Conservation (phyloP, 345 rosid species). For the Salix brachista region DNA sequence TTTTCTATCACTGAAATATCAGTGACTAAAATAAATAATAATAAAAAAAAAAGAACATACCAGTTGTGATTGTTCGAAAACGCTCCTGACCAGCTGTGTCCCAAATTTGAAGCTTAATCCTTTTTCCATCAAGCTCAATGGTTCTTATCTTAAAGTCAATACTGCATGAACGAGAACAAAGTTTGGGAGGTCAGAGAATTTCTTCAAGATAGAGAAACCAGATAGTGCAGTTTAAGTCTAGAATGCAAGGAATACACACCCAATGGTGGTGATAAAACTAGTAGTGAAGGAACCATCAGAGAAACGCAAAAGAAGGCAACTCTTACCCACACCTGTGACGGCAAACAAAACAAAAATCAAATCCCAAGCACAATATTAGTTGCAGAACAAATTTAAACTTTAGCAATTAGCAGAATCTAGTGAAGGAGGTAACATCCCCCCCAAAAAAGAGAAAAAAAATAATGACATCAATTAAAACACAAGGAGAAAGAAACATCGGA, state of each 20-base stretch:
- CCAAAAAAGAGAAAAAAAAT: no score
- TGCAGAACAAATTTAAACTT: neutral
- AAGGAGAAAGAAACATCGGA: neutral
- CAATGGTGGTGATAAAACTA: constrained; percentile 94
- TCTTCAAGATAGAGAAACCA: neutral
- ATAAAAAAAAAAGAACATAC: constrained; percentile 24
- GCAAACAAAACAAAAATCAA: neutral
- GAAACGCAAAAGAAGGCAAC: constrained; percentile 90
- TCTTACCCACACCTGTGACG: constrained; percentile 44
- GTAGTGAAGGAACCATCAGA: constrained; percentile 96
- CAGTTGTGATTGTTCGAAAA: constrained; percentile 88
- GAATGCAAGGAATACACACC: constrained; percentile 36
- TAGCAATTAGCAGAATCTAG: neutral
- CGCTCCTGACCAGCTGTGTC: constrained; percentile 95
- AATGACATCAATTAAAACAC: neutral
- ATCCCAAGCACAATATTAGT: neutral
- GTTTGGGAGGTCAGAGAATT: neutral
- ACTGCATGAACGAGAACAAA: constrained; percentile 31
- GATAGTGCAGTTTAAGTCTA: neutral
- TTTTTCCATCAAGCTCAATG: constrained; percentile 88
- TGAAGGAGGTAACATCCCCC: neutral
- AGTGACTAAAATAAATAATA: neutral
- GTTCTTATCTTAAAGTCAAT: constrained; percentile 98
- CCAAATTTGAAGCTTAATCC: constrained; percentile 96
- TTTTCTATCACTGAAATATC: neutral